Base-by-base conservation (phyloP, 768 basidiomycete genomes). In the Tulasnella sp. region DNA sequence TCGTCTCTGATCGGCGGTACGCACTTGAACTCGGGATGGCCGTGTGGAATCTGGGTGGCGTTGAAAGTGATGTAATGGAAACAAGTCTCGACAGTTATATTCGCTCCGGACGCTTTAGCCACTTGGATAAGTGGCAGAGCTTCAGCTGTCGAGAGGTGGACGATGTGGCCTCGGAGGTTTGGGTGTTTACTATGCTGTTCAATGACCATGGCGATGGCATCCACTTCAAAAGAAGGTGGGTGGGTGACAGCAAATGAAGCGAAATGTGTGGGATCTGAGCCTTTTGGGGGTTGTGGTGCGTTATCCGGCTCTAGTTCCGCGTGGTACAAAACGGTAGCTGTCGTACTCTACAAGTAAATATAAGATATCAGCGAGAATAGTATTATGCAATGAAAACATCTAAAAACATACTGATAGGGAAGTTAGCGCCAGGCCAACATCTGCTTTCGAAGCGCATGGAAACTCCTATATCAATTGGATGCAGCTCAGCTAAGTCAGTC, bases 21-120 rank as follows among this genome's bases (percentile, higher is more conserved):
- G 68, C 95, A 99, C 70, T 98, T 96, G 78, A 90, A 94, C 70
- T 93, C 84, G 51, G 93, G 85, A 23, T 73, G 80, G 9, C 86
- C 85, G 59, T 78, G 69, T 4, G 89, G 90, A 60, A 96, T 85
- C 49, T 80, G 72, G 56, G 82, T 79, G 0, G 91, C 78, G 42
- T 79, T 75, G 7, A 96, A 80, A 65, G 83, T 83, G 21, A 97
- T 81, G 73, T 99, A 99, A 71, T 99, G 95, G 73, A 95, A 97
- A 71, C 94, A 97, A 0, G 95, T 99, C 76, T 99, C 95, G 51
- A 92, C 89, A 0, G 92, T 91, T 53, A 99, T 73, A 8, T 84
- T 83, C 3, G 71, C 63, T 0, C 85, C 82, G 1, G 79, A 73
- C 1, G 74, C 69, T 66, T 77, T 83, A 3, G 93, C 92, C 49